A percentile compares a stretch with the other conserved stretches of the same genome.
Evolutionary conservation across 345 rosid genomes (phyloP).

Genomic region (Rhodomyrtus tomentosa): DNA sequence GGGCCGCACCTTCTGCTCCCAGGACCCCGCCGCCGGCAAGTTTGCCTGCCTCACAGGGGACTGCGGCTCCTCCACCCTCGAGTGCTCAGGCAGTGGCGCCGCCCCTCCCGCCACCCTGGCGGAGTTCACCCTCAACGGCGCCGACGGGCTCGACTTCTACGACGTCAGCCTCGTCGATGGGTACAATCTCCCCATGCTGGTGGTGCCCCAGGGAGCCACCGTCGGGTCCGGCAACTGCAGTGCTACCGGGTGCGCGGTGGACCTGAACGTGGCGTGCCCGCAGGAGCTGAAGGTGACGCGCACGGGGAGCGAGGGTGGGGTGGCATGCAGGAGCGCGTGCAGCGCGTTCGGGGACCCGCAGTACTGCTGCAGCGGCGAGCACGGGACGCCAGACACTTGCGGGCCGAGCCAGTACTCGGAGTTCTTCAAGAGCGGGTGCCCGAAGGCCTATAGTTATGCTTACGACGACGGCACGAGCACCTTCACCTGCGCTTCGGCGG

Average conservation of each 20-base stretch:
- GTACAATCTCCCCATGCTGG: slow-evolving; percentile 49
- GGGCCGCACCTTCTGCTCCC: slow-evolving; percentile 54
- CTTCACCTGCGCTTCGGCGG: slow-evolving; percentile 39
- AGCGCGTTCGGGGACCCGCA: slow-evolving; percentile 36
- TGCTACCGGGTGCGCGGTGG: slow-evolving; percentile 35
- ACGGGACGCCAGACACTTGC: slow-evolving; percentile 42
- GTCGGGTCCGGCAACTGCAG: slow-evolving; percentile 25
- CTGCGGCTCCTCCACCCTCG: slow-evolving; percentile 31
- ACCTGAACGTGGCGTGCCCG: slow-evolving; percentile 47
- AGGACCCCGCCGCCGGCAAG: slow-evolving; percentile 39
- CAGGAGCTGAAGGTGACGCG: slow-evolving; percentile 27
- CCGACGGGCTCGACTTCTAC: slow-evolving; percentile 42
- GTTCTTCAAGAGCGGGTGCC: slow-evolving; percentile 49
- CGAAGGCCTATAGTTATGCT: slow-evolving; percentile 56
- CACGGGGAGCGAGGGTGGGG: slow-evolving; percentile 6
- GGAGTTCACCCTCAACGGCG: slow-evolving; percentile 44
- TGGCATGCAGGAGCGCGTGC: slow-evolving; percentile 67
- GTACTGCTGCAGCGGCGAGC: slow-evolving; percentile 57
- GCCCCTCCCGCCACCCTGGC: slow-evolving; percentile 52
- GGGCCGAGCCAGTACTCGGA: slow-evolving; percentile 34
- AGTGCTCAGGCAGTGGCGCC: slow-evolving; percentile 46
- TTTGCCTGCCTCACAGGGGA: slow-evolving; percentile 54
- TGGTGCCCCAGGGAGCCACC: slow-evolving; percentile 33
- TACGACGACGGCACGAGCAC: slow-evolving; percentile 57
- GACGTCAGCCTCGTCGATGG: slow-evolving; percentile 73